These are phyloP conservation scores for Kurtzmaniella quercitrusa DNA, from an alignment of 1,139 yeast species.

Conservation along the genomic window DNA sequence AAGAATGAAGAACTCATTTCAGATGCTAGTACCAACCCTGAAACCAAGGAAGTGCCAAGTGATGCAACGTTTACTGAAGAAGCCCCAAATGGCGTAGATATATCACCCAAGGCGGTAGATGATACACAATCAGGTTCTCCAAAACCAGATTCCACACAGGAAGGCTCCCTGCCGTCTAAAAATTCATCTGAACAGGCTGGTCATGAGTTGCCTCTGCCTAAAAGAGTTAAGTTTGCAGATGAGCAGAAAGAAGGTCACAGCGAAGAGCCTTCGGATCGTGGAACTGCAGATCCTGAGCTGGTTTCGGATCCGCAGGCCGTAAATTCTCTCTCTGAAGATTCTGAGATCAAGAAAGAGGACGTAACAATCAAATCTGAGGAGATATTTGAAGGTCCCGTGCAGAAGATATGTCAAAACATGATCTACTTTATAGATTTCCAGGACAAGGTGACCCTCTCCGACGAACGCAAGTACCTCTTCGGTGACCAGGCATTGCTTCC, in stretches of 20 bases:
- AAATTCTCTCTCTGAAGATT: not conserved
- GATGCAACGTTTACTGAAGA: no score
- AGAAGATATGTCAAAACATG: constrained; percentile 49
- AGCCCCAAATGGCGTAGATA: no score
- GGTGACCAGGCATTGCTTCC: constrained; percentile 58
- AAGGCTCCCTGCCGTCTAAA: not conserved
- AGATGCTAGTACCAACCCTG: constrained; percentile 5
- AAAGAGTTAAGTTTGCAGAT: constrained; percentile 30
- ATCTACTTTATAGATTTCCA: constrained; percentile 48
- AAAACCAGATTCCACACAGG: constrained; percentile 5
- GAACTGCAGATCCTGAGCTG: constrained; percentile 8
- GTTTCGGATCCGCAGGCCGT: constrained; percentile 5
- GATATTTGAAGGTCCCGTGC: constrained; percentile 61
- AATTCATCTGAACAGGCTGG: no score
- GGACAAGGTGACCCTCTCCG: constrained; percentile 13
- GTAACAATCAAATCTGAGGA: constrained; percentile 13
- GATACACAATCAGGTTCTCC: no score
- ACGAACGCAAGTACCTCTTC: constrained; percentile 33
- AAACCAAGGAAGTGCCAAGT: no score
- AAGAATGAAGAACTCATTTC: not conserved
- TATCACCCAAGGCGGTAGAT: no score
- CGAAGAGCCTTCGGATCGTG: constrained; percentile 5
- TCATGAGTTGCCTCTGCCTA: not conserved
- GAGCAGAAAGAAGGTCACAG: constrained; percentile 2
- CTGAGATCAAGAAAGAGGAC: constrained; percentile 8